Base-by-base conservation (phyloP, 495 filamentous ascomycete genomes). In the Trichocladium uniseriatum region DNA sequence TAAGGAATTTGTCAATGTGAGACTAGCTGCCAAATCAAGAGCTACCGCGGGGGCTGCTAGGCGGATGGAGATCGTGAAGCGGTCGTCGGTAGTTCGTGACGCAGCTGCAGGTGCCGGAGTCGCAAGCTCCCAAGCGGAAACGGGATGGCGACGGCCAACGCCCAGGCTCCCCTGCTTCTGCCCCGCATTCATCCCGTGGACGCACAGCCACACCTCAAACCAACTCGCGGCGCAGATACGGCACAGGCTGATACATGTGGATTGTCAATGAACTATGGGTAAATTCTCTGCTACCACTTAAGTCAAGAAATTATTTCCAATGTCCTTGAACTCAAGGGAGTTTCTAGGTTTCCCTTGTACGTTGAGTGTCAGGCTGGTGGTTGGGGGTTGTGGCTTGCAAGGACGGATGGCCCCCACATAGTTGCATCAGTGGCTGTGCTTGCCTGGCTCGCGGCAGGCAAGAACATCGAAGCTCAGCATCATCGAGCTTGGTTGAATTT, bases 191-290 rank as follows among this genome's bases (percentile, higher is more conserved):
- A 35, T 43, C 21, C 41, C 50, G 34, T 38, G 44, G 31, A 37
- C 34, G 51, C 51, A 57, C 58, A 45, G 57, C 57, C 58, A 60
- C 58, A 52, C 32, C 6, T 40, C 43, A 45, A 48, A 51, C 55
- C 46, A 54, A 57, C 51, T 20, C 24, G 38, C 11, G 28, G 35
- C 35, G 39, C 31, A 48, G 20, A 7, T 41, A 38, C 38, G 35
- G 48, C 44, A 18, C 24, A 14, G 39, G 1, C 7, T 16, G 24
- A 27, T 35, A 19, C 38, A 4, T 27, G 24, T 27, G 24, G 24
- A 3, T 27, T 27, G 24, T 13, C 6, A 5, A 11, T 16, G 18
- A 27, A 29, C 34, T 22, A 5, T 32, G 38, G 31, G 9, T 37
- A 0, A 18, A 18, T 32, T 18, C 7, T n/a, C 22, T 8, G n/a